A percentile compares a stretch with the other conserved stretches of the same genome.
Conservation (phyloP, 2,329 filamentous ascomycete species). For the Pseudogymnoascus sp. region DNA sequence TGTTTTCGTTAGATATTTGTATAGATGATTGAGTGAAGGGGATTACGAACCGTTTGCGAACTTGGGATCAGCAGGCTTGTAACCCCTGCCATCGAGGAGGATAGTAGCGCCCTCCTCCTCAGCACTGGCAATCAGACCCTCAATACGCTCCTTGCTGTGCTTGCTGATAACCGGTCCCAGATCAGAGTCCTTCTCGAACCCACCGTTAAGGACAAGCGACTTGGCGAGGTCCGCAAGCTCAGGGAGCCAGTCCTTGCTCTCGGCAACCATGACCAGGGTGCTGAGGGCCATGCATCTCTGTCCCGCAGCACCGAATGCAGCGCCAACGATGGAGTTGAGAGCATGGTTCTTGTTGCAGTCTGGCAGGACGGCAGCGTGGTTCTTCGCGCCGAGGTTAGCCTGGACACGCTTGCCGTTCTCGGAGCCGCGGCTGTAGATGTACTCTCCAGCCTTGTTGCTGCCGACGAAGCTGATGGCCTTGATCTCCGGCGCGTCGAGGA, state of each 20-base stretch:
- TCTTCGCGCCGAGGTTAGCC: conserved; percentile 82
- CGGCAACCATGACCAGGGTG: conserved; percentile 75
- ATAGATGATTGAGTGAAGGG: neutral
- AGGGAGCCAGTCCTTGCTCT: conserved; percentile 74
- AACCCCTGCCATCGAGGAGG: conserved; percentile 71
- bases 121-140: conserved; percentile 66
- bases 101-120: conserved; percentile 77
- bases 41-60: conserved; percentile 60
- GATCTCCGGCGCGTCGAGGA: conserved; percentile 76
- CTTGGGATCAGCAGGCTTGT: conserved; percentile 54
- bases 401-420: conserved; percentile 85
- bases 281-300: conserved; percentile 84
- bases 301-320: conserved; percentile 77
- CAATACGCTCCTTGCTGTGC: conserved; percentile 71
- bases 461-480: conserved; percentile 84
- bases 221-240: conserved; percentile 73
- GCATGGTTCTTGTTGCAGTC: conserved; percentile 90
- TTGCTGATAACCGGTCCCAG: conserved; percentile 76
- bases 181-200: conserved; percentile 73
- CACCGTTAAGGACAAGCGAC: conserved; percentile 66
- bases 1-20: neutral
- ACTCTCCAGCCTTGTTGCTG: conserved; percentile 81
- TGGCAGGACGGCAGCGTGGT: conserved; percentile 76
- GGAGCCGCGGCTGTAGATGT: conserved; percentile 71
- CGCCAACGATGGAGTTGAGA: conserved; percentile 74